Base-by-base conservation (phyloP, 2,329 filamentous ascomycete genomes). In the Ophiostoma novo-ulmi region DNA sequence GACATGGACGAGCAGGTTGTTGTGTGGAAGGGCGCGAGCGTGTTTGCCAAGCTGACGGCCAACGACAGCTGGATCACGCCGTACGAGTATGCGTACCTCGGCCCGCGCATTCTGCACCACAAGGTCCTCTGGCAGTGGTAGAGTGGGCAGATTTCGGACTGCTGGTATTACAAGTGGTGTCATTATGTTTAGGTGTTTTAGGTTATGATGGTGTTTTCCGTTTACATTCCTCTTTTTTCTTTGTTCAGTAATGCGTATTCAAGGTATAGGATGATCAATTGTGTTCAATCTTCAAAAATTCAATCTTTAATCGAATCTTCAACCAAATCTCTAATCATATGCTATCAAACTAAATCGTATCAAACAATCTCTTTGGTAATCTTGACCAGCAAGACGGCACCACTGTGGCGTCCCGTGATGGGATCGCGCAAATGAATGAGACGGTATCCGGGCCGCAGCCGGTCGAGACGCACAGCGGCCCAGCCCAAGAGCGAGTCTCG, bases 1-100 rank as follows among this genome's bases (percentile, higher is more conserved):
- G 95, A 99, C 76, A 90, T 99, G 82, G 95, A 99, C 80, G 93
- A 95, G 72, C 93, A 97, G 80, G 94, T 98, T n/a, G 91, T 98
- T 69, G 89, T 90, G 10, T 99, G 95, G 95, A 99, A 99, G 85
- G 95, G 95, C 4, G 95, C 92, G 0, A 97, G 93, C 78, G 94
- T 99, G 20, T 99, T 97, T 83, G 94, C 93, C 2, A 93, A 97
- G 81, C 82, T 98, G 75, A 87, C 89, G 65, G 94, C 93, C 20
- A 98, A 98, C 80, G 95, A 99, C 79, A 95, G 91, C 76, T 99
- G 95, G 95, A 92, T 98, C 77, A 91, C 90, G 17, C 87, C 88
- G 66, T 84, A 90, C 76, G 94, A 98, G 83, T 97, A 94, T 80
- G 93, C 97, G 81, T 87, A 92, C 72, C 79, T 97, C 70, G 94